Evolutionary conservation across 805 yeast genomes (phyloP), one percentile per base, ranked within the genome.

Genomic region (Candida sithepensis): DNA sequence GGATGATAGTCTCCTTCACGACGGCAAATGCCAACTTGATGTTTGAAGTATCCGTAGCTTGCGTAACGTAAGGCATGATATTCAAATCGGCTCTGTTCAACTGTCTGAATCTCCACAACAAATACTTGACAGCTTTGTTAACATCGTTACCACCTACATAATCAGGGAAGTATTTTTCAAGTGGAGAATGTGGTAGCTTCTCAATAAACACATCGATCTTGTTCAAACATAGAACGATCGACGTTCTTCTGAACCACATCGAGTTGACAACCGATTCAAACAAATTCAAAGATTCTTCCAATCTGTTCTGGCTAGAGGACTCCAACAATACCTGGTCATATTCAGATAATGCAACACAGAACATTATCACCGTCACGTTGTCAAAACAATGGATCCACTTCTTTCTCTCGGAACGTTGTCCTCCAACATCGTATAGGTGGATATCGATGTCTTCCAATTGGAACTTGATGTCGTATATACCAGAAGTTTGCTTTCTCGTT

Each of bases 381-480:
- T 90, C 96, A 59, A 94, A 94, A 62, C 96, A 88, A 67, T 94
- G 95, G 52, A 94, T 90, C 99, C 99, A 94, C 67, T 94, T 92
- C 61, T 87, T 88, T 45, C 99, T 82, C 70, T 94, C 99, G 3
- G 95, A 82, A 58, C 99, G 75, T 67, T 94, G 99, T 1, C 97
- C 97, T 53, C 97, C 97, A 42, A 91, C 97, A 65, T 91, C 97
- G 60, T 73, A 82, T 57, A 85, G 72, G 57, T 82, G 87, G 43
- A 84, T 69, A 56, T 77, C 75, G 37, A 83, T 63, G 23, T 81
- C 82, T 40, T 86, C 89, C 79, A 90, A 77, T 50, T 81, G 82
- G 59, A 91, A 87, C 48, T 78, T 74, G 49, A 88, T 82, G 63
- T 90, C 97, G 58, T 84, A 88, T 20, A 91, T 88, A 67, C 97